Base-by-base conservation (phyloP, 345 rosid species). In the Noccaea caerulescens region DNA sequence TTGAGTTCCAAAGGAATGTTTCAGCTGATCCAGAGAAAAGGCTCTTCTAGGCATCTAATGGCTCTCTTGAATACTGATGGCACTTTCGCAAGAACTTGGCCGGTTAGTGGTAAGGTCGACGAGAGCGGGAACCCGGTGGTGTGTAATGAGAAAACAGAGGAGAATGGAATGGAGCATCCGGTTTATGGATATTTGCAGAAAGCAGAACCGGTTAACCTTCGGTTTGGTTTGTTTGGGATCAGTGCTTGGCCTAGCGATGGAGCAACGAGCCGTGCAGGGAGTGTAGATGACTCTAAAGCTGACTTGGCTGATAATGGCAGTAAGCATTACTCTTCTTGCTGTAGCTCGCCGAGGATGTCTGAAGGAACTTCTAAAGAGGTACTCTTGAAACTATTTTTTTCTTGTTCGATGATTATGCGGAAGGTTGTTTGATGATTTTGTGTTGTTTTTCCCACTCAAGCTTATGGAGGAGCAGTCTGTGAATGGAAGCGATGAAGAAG, bases 221-320 rank as follows among this genome's bases (percentile, higher is more conserved):
- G 84, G 74, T 95, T 95, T 32, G 99, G 99, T 55, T 76, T 84
- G 57, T 89, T 91, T 80, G 99, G 99, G 54, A 91, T 91, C 71
- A 94, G 99, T 80, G 99, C 99, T 50, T 95, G 98, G 97, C 93
- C 97, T 53, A 84, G 86, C 72, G 99, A 85, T 58, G 99, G 96
- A 71, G 97, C 92, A 45, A 92, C 99, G 3, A 95, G 98, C 66
- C 84, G 79, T 46, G 88, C 98, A 8, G 92, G 93, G 58, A 95
- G 99, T 81, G 71, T 90, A n/a, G 99, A 94, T 50, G 99, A 87
- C 59, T 83, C 82, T 0, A 88, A 87, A 79, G 91, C 80, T 58
- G 98, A 92, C 45, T 47, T 85, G 65, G 90, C 84, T 66, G 99
- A 95, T 58, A 84, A 78, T 12, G 93, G 88, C 13, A 95, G 99